Base-by-base conservation (phyloP, 1,139 yeast genomes). In the Suhomyces yuchorum region DNA sequence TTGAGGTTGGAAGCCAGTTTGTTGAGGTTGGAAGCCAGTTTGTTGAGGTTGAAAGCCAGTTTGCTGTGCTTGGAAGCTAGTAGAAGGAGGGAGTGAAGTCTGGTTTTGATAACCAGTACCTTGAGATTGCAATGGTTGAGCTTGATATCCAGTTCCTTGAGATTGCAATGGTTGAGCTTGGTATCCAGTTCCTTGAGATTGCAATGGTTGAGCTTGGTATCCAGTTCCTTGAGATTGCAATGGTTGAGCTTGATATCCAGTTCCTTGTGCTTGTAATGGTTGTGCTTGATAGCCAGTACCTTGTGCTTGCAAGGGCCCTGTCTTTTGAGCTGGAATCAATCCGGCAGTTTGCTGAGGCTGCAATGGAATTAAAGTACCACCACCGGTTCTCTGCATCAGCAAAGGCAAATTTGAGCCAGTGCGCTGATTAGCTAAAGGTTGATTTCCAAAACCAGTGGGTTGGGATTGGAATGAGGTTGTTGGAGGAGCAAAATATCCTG, bases 261-360 rank as follows among this genome's bases (percentile, higher is more conserved):
- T 53, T 3, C 42, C 37, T 47, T 55, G 60, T 1, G 53, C 32
- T 24, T 54, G 57, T 39, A 54, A 42, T 5, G 54, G 53, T 18
- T 44, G 47, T n/a, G 36, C 11, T 20, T 49, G 50, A 42, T 42
- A 60, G 4, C 66, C 65, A n/a, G 66, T 61, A 14, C 51, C 47
- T 44, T 61, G 65, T 1, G 56, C 49, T 22, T 50, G 54, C 40
- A 53, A 51, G 0, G 61, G 58, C 1, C 68, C 68, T 3, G 78
- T 73, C 46, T 63, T 70, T 52, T 73, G 77, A 8, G 77, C 68
- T 3, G 79, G 78, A 41, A 75, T 68, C 48, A 75, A 67, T 1
- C 79, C 73, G 4, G 79, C 73, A 1, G 80, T 75, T 52, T 75
- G 80, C 53, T 75, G 80, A 1, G 80, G 78, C 51, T 74, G 78